Evolutionary conservation across 768 basidiomycete genomes (phyloP).

Genomic region (Phallus indusiatus): DNA sequence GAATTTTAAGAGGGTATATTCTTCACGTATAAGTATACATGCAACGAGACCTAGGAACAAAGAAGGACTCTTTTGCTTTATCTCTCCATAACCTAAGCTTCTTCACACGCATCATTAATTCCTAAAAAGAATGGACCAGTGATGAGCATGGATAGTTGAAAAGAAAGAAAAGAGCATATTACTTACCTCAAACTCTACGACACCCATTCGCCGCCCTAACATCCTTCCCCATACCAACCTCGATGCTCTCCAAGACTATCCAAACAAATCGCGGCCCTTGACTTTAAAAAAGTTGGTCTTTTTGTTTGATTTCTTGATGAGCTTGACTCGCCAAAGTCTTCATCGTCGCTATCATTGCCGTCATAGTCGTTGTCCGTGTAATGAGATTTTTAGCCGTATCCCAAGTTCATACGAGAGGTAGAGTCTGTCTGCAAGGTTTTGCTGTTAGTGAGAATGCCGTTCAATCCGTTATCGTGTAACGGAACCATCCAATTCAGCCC

Average conservation of each 20-base stretch:
- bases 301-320: neutral
- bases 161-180: conserved; percentile 19
- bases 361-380: neutral
- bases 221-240: conserved; percentile 65
- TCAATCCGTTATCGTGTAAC: conserved; percentile 16
- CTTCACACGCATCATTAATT: conserved; percentile 31
- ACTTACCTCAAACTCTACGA: conserved; percentile 73
- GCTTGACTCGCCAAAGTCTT: neutral
- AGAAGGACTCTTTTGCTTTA: neutral
- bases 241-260: conserved; percentile 76
- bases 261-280: conserved; percentile 68
- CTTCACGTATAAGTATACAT: no score
- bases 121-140: conserved; percentile 31
- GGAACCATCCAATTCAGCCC: no score
- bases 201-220: conserved; percentile 41
- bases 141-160: no score
- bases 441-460: no score
- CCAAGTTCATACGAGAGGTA: neutral
- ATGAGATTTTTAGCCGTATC: neutral
- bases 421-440: conserved; percentile 44
- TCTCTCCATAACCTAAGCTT: conserved; percentile 20
- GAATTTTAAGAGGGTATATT: no score
- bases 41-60: no score
- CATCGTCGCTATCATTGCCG: neutral
- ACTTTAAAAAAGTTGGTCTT: conserved; percentile 70